Conservation (phyloP, 345 rosid genomes). For the Cardamine resedifolia region DNA sequence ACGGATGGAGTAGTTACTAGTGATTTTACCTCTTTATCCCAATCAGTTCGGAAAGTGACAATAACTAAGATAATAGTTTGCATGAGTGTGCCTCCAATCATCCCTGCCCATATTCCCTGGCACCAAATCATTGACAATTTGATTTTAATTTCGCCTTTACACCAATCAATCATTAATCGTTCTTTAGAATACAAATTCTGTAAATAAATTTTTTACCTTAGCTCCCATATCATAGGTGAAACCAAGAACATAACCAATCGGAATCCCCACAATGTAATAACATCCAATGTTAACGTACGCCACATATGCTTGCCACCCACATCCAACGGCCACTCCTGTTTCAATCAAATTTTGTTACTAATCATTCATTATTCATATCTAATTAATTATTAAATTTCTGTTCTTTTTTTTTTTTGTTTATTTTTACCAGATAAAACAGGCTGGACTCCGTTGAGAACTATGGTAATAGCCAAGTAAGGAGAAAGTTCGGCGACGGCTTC, state of each 20-base stretch:
- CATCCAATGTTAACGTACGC: constrained; percentile 81
- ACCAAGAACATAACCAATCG: constrained; percentile 63
- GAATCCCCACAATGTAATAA: constrained; percentile 66
- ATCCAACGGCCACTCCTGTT: constrained; percentile 77
- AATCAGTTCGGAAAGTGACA: constrained; percentile 55
- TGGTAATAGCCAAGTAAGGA: constrained; percentile 52
- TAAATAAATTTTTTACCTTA: constrained; percentile 39
- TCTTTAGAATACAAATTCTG: neutral
- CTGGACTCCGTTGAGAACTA: constrained; percentile 64
- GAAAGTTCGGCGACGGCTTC: constrained; percentile 58
- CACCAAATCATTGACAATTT: constrained; percentile 13
- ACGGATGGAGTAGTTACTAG: too few species aligned
- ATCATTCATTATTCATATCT: neutral
- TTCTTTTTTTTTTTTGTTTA: neutral
- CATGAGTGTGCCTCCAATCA: constrained; percentile 64
- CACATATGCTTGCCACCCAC: constrained; percentile 88
- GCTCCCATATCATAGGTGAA: constrained; percentile 59
- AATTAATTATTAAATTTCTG: neutral
- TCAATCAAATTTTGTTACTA: neutral
- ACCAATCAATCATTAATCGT: neutral
- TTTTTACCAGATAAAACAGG: constrained; percentile 61
- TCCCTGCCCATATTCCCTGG: constrained; percentile 80
- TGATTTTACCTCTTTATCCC: constrained; percentile 61
- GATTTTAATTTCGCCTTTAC: neutral
- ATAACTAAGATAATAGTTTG: constrained; percentile 54